Percentiles rank a stretch among this genome's conserved stretches.
Evolutionary conservation across 306 rosid genomes (phyloP).

Genomic region (Fragaria ananassa): DNA sequence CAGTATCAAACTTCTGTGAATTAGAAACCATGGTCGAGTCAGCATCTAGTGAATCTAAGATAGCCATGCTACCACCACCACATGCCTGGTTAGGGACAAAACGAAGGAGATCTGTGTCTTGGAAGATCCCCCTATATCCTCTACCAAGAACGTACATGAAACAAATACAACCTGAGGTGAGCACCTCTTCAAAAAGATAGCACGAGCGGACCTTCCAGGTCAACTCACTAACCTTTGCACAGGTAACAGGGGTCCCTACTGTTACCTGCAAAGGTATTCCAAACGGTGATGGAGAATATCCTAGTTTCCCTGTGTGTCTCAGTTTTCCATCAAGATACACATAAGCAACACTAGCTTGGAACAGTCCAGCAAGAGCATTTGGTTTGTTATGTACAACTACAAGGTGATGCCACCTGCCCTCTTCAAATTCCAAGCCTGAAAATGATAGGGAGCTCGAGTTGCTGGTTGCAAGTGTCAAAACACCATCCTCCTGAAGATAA

Average conservation of each 20-base stretch:
- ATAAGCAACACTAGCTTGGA: conserved; percentile 96
- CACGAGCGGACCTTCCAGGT: conserved; percentile 93
- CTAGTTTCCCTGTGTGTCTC: conserved; percentile 93
- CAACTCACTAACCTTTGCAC: conserved; percentile 77
- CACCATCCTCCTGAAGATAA: conserved; percentile 94
- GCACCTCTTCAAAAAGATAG: conserved; percentile 98
- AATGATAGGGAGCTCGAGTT: conserved; percentile 71
- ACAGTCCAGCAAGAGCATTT: conserved; percentile 98
- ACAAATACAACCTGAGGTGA: conserved; percentile 81
- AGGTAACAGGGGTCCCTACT: conserved; percentile 73
- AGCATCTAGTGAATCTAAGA: conserved; percentile 87
- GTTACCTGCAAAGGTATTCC: conserved; percentile 93
- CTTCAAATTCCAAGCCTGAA: conserved; percentile 91
- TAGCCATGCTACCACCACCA: conserved; percentile 98
- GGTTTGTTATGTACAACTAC: conserved; percentile 98
- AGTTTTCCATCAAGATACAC: conserved; percentile 94
- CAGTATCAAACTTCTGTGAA: conserved; percentile 69
- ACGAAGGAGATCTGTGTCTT: conserved; percentile 92
- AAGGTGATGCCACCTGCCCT: conserved; percentile 99
- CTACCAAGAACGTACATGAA: conserved; percentile 98
- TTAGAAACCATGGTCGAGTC: conserved; percentile 63
- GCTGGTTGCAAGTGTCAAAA: conserved; percentile 94
- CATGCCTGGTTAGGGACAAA: conserved; percentile 98
- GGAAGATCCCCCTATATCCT: conserved; percentile 96
- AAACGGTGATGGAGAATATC: conserved; percentile 91